Evolutionary conservation across 768 basidiomycete species (phyloP).

Genomic region (Sporobolomyces roseus): DNA sequence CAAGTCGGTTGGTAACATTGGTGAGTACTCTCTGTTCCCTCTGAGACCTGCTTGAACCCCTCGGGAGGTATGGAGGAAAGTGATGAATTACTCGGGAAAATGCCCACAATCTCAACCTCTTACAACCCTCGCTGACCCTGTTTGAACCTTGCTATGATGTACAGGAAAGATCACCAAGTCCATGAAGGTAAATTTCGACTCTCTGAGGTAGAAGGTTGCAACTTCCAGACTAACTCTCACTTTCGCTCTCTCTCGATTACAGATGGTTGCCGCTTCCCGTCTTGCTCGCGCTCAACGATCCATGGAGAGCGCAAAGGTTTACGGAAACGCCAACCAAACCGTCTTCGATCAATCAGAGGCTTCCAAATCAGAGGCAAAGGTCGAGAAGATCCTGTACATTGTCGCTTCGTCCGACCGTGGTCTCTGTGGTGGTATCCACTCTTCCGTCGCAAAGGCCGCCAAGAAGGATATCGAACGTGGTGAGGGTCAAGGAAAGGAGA

Average conservation of each 20-base stretch:
- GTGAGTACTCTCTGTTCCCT: not conserved
- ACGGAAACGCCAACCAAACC: constrained; percentile 70
- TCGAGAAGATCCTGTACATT: constrained; percentile 73
- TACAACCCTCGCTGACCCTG: constrained; percentile 8
- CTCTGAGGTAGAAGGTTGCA: not conserved
- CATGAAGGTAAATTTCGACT: constrained; percentile 43
- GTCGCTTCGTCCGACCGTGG: constrained; percentile 98
- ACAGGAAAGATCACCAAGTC: constrained; percentile 99
- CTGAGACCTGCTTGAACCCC: not conserved
- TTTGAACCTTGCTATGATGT: not conserved
- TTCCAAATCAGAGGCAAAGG: constrained; percentile 55
- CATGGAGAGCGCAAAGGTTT: constrained; percentile 84
- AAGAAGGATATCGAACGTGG: constrained; percentile 63
- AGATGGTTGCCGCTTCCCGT: constrained; percentile 98
- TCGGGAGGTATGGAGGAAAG: not conserved
- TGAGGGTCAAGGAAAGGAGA: constrained; percentile 52
- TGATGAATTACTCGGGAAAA: constrained; percentile 12
- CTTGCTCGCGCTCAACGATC: constrained; percentile 91
- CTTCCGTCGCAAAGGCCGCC: constrained; percentile 85
- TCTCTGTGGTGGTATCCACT: constrained; percentile 99
- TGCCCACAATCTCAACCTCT: not conserved
- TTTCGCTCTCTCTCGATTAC: constrained; percentile 52
- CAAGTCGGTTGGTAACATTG: constrained; percentile 78
- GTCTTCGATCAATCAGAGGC: constrained; percentile 78
- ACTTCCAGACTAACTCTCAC: not conserved